Percentiles rank a stretch among this genome's conserved stretches.
phyloP scores from a whole-genome alignment of 2,329 filamentous ascomycete species.

The Pseudocercospora macadamiae region DNA sequence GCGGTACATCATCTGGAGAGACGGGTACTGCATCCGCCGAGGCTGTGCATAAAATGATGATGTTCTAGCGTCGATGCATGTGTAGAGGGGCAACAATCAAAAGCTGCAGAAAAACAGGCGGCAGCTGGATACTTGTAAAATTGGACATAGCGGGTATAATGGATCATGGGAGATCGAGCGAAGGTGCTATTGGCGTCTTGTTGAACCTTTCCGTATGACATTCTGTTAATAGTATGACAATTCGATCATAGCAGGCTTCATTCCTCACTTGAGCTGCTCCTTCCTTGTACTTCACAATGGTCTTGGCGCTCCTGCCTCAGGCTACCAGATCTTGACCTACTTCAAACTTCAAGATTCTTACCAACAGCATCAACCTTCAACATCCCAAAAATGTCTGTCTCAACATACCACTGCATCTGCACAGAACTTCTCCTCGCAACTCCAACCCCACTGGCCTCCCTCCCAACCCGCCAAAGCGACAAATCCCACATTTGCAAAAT shows the following conservation, averaged over 20 bases:
- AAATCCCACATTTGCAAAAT: slow-evolving; percentile 62
- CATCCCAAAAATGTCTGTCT: slow-evolving; percentile 3
- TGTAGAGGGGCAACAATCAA: neutral
- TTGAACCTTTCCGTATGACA: neutral
- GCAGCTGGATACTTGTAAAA: too few species aligned
- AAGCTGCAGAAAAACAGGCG: too few species aligned
- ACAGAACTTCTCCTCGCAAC: slow-evolving; percentile 65
- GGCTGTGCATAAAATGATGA: slow-evolving; percentile 14
- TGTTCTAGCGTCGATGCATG: slow-evolving; percentile 4
- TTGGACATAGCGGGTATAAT: too few species aligned
- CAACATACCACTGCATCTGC: slow-evolving; percentile 67
- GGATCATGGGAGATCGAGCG: slow-evolving; percentile 4
- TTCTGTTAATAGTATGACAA: neutral
- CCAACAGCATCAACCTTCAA: neutral
- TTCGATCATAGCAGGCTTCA: too few species aligned
- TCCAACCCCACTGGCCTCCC: slow-evolving; percentile 54
- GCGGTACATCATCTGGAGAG: slow-evolving; percentile 1
- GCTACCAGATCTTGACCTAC: too few species aligned
- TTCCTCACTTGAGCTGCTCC: too few species aligned
- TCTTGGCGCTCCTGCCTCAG: too few species aligned
- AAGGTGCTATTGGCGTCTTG: slow-evolving; percentile 12
- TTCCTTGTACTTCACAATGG: too few species aligned
- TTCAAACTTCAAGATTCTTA: too few species aligned
- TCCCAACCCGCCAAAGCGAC: slow-evolving; percentile 60
- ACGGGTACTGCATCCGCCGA: neutral